phyloP scores from a whole-genome alignment of 208 protist species.

The Wallacemonas sp. region DNA sequence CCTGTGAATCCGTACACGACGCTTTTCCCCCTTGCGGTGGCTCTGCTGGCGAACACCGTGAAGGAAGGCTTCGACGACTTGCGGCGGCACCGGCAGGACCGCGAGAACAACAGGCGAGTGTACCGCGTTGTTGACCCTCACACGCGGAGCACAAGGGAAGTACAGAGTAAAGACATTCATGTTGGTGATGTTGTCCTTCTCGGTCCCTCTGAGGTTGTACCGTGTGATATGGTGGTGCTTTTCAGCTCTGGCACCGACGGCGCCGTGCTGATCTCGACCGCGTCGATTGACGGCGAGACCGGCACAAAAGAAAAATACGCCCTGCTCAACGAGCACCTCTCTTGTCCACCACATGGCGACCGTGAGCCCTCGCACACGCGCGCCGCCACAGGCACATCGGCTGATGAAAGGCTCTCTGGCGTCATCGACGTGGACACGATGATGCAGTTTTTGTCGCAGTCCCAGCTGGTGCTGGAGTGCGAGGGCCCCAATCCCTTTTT shows the following conservation, averaged over 20 bases:
- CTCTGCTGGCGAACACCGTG: conserved; percentile 86
- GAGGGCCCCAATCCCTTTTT: conserved; percentile 68
- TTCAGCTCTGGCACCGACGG: conserved; percentile 65
- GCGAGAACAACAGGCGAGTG: conserved; percentile 49
- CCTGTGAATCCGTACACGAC: conserved; percentile 89
- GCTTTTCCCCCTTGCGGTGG: conserved; percentile 88
- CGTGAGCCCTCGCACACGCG: not conserved
- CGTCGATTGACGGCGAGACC: conserved; percentile 92
- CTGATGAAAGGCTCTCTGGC: too few relatives aligned
- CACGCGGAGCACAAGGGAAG: conserved; percentile 30
- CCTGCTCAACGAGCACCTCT: conserved; percentile 42
- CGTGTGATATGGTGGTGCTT: conserved; percentile 87
- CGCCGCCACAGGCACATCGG: conserved; percentile 1
- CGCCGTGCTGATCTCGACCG: conserved; percentile 80
- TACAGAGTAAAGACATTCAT: conserved; percentile 54
- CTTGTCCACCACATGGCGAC: conserved; percentile 10
- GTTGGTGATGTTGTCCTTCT: conserved; percentile 84
- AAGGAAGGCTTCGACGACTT: conserved; percentile 94
- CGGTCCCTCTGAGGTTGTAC: conserved; percentile 69
- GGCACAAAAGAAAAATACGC: conserved; percentile 73
- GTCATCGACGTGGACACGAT: conserved; percentile 6
- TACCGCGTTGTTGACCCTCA: conserved; percentile 47
- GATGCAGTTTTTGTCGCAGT: conserved; percentile 19
- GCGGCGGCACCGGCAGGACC: conserved; percentile 63
- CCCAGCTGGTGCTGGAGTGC: conserved; percentile 31